Evolutionary conservation across 2,329 filamentous ascomycete species (phyloP).

Genomic region (Geoglossum cookeanum): DNA sequence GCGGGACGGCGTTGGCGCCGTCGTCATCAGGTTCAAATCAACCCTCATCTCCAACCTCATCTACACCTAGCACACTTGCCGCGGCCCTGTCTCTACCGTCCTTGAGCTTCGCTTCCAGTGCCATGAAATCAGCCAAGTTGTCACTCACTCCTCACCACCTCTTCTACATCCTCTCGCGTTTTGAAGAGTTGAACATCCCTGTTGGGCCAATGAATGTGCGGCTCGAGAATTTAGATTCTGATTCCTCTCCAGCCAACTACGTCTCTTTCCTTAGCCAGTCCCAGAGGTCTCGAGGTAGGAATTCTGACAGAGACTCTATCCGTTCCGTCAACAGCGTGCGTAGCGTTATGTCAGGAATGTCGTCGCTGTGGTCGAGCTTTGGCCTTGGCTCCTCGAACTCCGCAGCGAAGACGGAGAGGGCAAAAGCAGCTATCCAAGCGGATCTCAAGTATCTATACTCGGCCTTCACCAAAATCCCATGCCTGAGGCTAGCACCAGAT

Average conservation of each 20-base stretch:
- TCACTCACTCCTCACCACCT: slow-evolving; percentile 90
- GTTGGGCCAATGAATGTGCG: slow-evolving; percentile 95
- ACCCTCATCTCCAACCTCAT: slow-evolving; percentile 33
- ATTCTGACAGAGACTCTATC: slow-evolving; percentile 74
- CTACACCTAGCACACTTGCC: slow-evolving; percentile 53
- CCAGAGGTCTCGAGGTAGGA: slow-evolving; percentile 58
- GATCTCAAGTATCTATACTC: slow-evolving; percentile 96
- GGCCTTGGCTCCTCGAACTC: slow-evolving; percentile 65
- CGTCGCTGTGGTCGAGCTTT: slow-evolving; percentile 75
- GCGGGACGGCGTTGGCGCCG: not conserved
- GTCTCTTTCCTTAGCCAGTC: slow-evolving; percentile 83
- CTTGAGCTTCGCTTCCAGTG: slow-evolving; percentile 67
- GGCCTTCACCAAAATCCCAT: slow-evolving; percentile 95
- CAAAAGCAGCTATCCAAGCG: slow-evolving; percentile 65
- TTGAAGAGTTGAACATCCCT: slow-evolving; percentile 76
- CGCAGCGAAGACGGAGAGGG: slow-evolving; percentile 67
- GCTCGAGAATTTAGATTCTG: slow-evolving; percentile 82
- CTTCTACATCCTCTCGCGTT: slow-evolving; percentile 87
- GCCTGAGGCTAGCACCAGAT: slow-evolving; percentile 75
- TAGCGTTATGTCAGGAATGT: slow-evolving; percentile 96
- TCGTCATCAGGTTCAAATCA: not conserved
- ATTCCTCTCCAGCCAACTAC: slow-evolving; percentile 73
- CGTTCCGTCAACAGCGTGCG: slow-evolving; percentile 92
- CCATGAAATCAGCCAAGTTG: slow-evolving; percentile 73
- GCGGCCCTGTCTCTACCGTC: slow-evolving; percentile 74